A percentile compares a stretch with the other conserved stretches of the same genome.
These are phyloP conservation scores for Chalciporus pseudorubinellus DNA, from an alignment of 768 basidiomycete species.

Conservation along the genomic window DNA sequence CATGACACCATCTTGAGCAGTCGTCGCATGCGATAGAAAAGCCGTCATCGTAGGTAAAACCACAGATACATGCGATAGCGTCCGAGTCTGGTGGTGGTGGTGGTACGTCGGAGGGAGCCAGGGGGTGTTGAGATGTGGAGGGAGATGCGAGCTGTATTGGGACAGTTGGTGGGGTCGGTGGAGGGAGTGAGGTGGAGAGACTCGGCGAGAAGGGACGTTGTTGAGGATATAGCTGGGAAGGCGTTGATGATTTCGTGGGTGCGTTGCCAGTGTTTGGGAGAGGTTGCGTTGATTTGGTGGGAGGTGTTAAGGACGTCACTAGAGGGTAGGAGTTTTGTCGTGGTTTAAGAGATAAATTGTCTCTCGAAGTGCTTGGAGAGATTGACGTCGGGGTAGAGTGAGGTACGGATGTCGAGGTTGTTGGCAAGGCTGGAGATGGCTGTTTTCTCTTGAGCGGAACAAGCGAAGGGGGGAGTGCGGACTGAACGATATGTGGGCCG, in stretches of 20 bases:
- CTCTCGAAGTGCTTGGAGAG: constrained; percentile 1
- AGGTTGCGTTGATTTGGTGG: constrained; percentile 7
- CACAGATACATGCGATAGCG: constrained; percentile 72
- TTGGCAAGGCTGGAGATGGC: constrained; percentile 20
- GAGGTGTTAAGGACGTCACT: constrained; percentile 16
- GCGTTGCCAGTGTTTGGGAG: constrained; percentile 8
- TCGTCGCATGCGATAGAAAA: constrained; percentile 83
- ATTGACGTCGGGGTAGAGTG: constrained; percentile 9
- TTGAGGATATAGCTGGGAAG: constrained; percentile 11
- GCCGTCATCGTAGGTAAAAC: constrained; percentile 72
- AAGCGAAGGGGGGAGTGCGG: constrained; percentile 25
- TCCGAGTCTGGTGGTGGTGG: constrained; percentile 38
- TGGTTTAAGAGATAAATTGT: constrained; percentile 12
- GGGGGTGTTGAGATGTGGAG: constrained; percentile 22
- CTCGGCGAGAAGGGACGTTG: constrained; percentile 21
- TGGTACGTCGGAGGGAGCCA: constrained; percentile 13
- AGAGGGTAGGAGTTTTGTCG: constrained; percentile 18
- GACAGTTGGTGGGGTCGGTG: constrained; percentile 13
- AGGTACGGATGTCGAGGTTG: background rate
- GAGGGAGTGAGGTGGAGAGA: constrained; percentile 7
- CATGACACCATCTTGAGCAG: constrained; percentile 84
- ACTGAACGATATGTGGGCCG: constrained; percentile 20
- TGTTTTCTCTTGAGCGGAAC: constrained; percentile 45
- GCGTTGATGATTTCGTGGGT: constrained; percentile 12
- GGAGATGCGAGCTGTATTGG: constrained; percentile 18